Percentiles rank a stretch among this genome's conserved stretches.
phyloP scores from a whole-genome alignment of 768 basidiomycete genomes.

The Amanita muscaria region DNA sequence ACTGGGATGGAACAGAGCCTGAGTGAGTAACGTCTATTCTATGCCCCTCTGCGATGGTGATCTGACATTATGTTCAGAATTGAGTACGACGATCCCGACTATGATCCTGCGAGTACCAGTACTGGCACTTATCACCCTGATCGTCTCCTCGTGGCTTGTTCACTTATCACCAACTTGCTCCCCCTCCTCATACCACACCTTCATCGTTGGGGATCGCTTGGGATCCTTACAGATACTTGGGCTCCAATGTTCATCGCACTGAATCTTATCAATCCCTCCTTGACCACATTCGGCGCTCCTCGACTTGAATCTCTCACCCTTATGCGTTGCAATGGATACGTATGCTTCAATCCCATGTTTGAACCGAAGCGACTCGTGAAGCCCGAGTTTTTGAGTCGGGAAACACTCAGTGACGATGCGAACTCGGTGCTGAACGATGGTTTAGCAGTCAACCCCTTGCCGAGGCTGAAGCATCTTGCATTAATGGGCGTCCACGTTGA shows the following conservation, averaged over 20 bases:
- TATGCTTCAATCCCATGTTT: constrained; percentile 36
- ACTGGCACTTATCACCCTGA: no score
- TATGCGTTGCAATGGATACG: constrained; percentile 54
- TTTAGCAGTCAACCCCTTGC: constrained; percentile 23
- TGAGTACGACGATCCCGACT: constrained; percentile 18
- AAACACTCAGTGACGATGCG: background rate
- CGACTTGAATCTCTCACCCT: constrained; percentile 41
- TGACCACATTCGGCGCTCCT: constrained; percentile 28
- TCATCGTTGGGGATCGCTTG: constrained; percentile 42
- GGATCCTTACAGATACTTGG: constrained; percentile 48
- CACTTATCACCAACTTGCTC: constrained; percentile 37
- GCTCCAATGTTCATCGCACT: constrained; percentile 50
- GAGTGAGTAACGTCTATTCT: constrained; percentile 28
- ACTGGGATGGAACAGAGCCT: constrained; percentile 48
- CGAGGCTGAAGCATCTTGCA: constrained; percentile 38
- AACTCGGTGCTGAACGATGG: constrained; percentile 8
- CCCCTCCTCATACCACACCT: constrained; percentile 43
- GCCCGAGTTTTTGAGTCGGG: background rate
- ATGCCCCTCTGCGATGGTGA: constrained; percentile 2
- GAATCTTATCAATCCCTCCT: constrained; percentile 29
- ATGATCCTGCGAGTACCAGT: no score
- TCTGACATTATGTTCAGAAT: no score
- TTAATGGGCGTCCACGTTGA: constrained; percentile 52
- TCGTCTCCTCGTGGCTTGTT: constrained; percentile 33
- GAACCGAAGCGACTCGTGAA: constrained; percentile 26